phyloP scores from a whole-genome alignment of 2,329 filamentous ascomycete species.

The Trichoderma sp. region DNA sequence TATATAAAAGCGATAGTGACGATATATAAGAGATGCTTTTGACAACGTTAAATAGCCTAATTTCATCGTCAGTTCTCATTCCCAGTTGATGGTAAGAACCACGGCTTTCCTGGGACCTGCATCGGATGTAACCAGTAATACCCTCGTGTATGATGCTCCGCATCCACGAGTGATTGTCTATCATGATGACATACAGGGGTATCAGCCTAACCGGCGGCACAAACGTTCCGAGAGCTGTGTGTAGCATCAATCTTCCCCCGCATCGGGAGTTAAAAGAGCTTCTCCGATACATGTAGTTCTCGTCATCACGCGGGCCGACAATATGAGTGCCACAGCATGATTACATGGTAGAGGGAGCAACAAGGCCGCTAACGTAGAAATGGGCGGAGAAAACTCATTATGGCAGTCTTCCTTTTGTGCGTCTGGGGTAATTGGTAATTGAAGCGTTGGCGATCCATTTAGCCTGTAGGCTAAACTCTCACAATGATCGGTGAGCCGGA shows the following conservation, averaged over 20 bases:
- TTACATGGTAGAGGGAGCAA: not conserved
- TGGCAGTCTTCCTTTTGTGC: not conserved
- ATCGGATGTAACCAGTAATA: not conserved
- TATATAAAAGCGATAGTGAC: not conserved
- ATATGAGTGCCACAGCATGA: not conserved
- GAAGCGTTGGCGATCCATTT: not conserved
- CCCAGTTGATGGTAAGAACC: not conserved
- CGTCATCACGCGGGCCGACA: not conserved
- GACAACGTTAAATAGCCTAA: constrained; percentile 5
- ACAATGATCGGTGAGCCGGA: not conserved
- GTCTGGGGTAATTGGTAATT: not conserved
- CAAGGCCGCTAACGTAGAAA: too few species aligned
- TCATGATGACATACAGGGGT: not conserved
- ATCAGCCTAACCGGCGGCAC: not conserved
- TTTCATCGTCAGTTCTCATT: not conserved
- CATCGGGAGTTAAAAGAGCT: not conserved
- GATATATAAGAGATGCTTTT: not conserved
- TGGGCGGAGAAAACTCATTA: not conserved
- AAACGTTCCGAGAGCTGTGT: not conserved
- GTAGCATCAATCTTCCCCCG: not conserved
- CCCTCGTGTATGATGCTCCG: not conserved
- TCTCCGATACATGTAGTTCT: not conserved
- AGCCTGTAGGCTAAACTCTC: constrained; percentile 16
- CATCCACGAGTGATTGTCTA: not conserved
- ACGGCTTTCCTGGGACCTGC: not conserved